Evolutionary conservation across 2,329 filamentous ascomycete species (phyloP).

Genomic region (Aspergillus niger): DNA sequence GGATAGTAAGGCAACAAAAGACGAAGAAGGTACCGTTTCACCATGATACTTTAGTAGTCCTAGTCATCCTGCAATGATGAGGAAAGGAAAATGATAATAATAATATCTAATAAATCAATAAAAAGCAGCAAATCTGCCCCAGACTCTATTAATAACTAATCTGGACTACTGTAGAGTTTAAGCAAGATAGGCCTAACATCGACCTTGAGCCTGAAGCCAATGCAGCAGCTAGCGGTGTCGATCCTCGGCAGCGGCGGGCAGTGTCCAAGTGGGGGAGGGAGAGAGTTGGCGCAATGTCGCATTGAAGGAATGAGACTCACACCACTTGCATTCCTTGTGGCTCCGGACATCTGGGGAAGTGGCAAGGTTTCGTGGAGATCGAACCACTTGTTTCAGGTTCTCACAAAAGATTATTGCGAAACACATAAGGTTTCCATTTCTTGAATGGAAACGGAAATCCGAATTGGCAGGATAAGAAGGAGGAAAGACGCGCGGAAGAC

Average conservation of each 20-base stretch:
- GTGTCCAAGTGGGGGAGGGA: background rate
- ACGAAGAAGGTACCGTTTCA: too few species aligned
- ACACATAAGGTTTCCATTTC: background rate
- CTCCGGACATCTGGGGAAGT: background rate
- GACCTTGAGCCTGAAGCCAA: background rate
- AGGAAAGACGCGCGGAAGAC: background rate
- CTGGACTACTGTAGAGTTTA: constrained; percentile 11
- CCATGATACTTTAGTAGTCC: too few species aligned
- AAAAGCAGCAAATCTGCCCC: background rate
- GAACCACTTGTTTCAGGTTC: background rate
- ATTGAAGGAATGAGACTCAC: background rate
- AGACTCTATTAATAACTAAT: constrained; percentile 3
- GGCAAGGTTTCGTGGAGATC: background rate
- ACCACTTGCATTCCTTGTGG: background rate
- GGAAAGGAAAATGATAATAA: too few species aligned
- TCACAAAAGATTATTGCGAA: background rate
- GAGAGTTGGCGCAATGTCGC: background rate
- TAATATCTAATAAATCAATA: too few species aligned
- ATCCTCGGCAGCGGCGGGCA: constrained; percentile 5
- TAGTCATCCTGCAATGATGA: background rate
- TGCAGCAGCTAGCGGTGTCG: constrained; percentile 9
- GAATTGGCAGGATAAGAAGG: background rate
- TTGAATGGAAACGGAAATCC: background rate
- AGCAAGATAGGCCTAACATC: constrained; percentile 1
- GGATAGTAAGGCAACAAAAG: background rate